Evolutionary conservation across 768 basidiomycete genomes (phyloP).

Genomic region (Boletus edulis): DNA sequence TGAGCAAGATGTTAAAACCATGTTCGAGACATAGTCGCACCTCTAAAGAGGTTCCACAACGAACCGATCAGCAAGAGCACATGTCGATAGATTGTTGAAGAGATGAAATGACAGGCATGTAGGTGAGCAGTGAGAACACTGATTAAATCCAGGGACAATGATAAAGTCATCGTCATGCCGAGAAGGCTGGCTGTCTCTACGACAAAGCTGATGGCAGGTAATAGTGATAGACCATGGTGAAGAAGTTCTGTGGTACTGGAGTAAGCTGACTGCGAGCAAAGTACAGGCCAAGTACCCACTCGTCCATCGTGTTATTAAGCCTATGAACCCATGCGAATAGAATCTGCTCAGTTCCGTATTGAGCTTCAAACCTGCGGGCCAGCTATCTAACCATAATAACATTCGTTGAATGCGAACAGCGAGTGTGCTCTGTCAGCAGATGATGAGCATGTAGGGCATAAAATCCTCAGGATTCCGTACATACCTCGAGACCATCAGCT

Average conservation of each 20-base stretch:
- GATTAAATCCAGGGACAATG: conserved; percentile 65
- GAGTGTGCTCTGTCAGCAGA: conserved; percentile 17
- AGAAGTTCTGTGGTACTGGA: conserved; percentile 15
- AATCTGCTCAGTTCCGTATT: conserved; percentile 92
- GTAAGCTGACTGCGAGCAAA: conserved; percentile 7
- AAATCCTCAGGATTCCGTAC: conserved; percentile 28
- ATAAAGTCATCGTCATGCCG: conserved; percentile 66
- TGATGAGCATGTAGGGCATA: neutral
- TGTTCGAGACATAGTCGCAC: conserved; percentile 36
- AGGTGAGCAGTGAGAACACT: conserved; percentile 70
- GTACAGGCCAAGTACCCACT: conserved; percentile 44
- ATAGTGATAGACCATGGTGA: conserved; percentile 16
- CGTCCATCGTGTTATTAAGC: conserved; percentile 66
- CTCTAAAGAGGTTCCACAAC: conserved; percentile 89
- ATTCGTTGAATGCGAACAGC: conserved; percentile 43
- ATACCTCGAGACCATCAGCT: conserved; percentile 41
- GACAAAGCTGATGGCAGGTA: conserved; percentile 26
- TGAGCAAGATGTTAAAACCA: neutral
- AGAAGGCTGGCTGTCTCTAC: conserved; percentile 37
- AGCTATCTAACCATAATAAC: conserved; percentile 85
- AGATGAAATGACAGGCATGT: conserved; percentile 62
- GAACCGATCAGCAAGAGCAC: conserved; percentile 58
- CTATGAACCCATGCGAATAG: conserved; percentile 70
- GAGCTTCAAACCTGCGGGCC: conserved; percentile 95
- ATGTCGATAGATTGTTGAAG: conserved; percentile 58